phyloP scores from a whole-genome alignment of 2,329 filamentous ascomycete species.

The Phialophora chinensis region DNA sequence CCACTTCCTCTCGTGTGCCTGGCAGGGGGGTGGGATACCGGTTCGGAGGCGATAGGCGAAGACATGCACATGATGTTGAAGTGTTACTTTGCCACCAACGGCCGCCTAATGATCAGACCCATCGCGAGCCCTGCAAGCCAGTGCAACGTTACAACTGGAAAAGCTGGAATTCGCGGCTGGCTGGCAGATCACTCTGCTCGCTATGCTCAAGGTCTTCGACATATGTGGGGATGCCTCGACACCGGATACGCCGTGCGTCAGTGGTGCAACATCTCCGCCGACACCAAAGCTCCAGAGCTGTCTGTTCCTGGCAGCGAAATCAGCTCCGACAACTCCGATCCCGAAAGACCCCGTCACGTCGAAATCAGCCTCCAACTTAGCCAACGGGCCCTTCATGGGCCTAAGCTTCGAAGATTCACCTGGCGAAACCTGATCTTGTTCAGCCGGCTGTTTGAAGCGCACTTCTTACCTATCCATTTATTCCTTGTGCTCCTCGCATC shows the following conservation, averaged over 20 bases:
- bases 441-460: slow-evolving; percentile 74
- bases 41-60: slow-evolving; percentile 73
- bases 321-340: slow-evolving; percentile 1
- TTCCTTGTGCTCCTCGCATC: slow-evolving; percentile 68
- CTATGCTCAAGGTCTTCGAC: slow-evolving; percentile 73
- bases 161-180: slow-evolving; percentile 60
- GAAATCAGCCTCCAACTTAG: slow-evolving; percentile 55
- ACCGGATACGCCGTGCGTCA: slow-evolving; percentile 68
- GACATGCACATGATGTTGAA: slow-evolving; percentile 80
- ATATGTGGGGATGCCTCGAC: slow-evolving; percentile 78
- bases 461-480: slow-evolving; percentile 73
- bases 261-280: slow-evolving; percentile 23
- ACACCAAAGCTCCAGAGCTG: neutral
- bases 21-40: slow-evolving; percentile 75
- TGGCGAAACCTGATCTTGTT: slow-evolving; percentile 63
- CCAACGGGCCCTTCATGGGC: slow-evolving; percentile 60
- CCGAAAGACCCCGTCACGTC: slow-evolving; percentile 21
- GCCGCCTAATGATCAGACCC: slow-evolving; percentile 68
- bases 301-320: slow-evolving; percentile 6
- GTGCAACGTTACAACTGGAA: slow-evolving; percentile 70
- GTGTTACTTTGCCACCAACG: slow-evolving; percentile 76
- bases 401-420: slow-evolving; percentile 58
- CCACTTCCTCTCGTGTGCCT: slow-evolving; percentile 70
- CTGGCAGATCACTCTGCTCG: slow-evolving; percentile 66
- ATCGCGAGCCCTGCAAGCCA: slow-evolving; percentile 74